Evolutionary conservation across 169 alveolate genomes (phyloP), one percentile per base, ranked within the genome.

Genomic region (Plasmodium fragile): DNA sequence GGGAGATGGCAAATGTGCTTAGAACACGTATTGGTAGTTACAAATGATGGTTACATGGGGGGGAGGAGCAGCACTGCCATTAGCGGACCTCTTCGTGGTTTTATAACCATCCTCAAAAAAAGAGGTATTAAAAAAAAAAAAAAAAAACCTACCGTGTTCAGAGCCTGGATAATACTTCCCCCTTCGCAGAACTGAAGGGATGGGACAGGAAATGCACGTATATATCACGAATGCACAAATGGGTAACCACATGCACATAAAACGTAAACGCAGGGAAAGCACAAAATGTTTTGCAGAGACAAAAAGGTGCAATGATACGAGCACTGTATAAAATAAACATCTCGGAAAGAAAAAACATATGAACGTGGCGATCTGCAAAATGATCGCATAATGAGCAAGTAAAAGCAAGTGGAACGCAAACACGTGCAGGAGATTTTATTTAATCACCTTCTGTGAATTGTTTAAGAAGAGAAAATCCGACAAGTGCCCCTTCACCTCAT

Each of bases 161-260:
- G 79, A 30, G 93, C 93, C 45, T 53, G 80, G n/a, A 84, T 25
- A 16, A 84, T 16, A 55, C 80, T 75, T 32, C 65, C 34, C 93
- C 79, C 81, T 73, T 84, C 93, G 53, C 93, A 84, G 78, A 73
- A 84, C 93, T 84, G 55, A 32, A 84, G 72, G 59, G 32, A 2
- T 7, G 81, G n/a, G 34, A 28, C 30, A 0, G 7, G 41, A 78
- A 41, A 78, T 43, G 72, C 6, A 78, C 32, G 13, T 1, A 41
- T 25, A 22, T 18, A 49, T 49, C 59, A 3, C 22, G 13, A 78
- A 78, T 78, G 72, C 75, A 18, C 28, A 59, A 59, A 59, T 59
- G 75, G 34, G 75, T 22, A 59, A 59, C 16, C 16, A 25, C 16
- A 25, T 59, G 16, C 75, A 65, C 36, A 25, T 0, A 65, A 65